Evolutionary conservation across 495 filamentous ascomycete species (phyloP), one percentile per base, ranked within the genome.

Genomic region (Apodospora peruviana): DNA sequence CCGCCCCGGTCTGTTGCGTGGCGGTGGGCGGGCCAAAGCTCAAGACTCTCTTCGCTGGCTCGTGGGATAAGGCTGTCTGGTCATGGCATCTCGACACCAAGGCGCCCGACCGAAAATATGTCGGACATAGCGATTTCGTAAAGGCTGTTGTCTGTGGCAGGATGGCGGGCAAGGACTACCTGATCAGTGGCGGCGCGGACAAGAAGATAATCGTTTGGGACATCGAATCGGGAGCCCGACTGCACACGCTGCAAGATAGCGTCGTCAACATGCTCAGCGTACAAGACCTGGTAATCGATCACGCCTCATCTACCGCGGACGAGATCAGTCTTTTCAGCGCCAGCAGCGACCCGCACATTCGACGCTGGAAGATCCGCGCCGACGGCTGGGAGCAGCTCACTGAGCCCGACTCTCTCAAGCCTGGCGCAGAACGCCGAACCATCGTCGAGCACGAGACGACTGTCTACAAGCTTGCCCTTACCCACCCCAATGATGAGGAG

Each of bases 61-160:
- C 84, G 52, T 98, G 93, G 93, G 90, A 98, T 71, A 95, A 94
- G 65, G 72, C 76, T 19, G 77, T 97, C 36, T 95, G 84, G 82
- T 86, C 87, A 25, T 95, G 87, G 87, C 75, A 85, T 53, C 70
- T 82, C 29, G 56, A 69, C 17, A 81, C 80, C 2, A 70, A 72
- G 20, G 57, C 72, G 11, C 73, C 68, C 0, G 69, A 67, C 10
- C 71, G 66, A 38, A 81, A 73, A 44, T 93, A 86, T 61, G 75
- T 73, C 35, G 93, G 89, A 10, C 93, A 98, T 61, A 73, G 80
- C 0, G 93, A 98, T 61, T 98, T 98, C 59, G 87, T 98, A 45
- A 95, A 91, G 64, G 74, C 84, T 4, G 70, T 96, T 0, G 63
- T 82, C 14, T 78, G 71, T 52, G 64, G 74, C 3, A 72, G 65